Conservation (phyloP, 768 basidiomycete species). For the Collybiopsis luxurians region DNA sequence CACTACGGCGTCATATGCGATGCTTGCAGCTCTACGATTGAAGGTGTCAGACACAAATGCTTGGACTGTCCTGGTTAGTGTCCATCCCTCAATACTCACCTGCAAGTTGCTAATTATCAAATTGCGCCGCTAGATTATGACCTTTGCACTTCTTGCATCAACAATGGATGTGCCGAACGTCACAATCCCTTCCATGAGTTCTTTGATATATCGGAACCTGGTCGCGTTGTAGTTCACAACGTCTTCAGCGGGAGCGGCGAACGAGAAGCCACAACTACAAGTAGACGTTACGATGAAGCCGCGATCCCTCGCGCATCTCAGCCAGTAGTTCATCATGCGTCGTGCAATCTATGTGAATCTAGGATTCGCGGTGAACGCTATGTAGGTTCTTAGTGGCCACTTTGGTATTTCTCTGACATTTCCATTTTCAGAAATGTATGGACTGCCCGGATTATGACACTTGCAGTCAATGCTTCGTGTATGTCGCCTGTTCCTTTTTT, state of each 20-base stretch:
- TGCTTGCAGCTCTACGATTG: slow-evolving; percentile 50
- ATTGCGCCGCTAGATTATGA: slow-evolving; percentile 55
- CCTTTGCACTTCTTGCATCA: slow-evolving; percentile 60
- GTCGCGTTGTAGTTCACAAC: slow-evolving; percentile 62
- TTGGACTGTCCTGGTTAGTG: slow-evolving; percentile 65
- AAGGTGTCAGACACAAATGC: slow-evolving; percentile 78
- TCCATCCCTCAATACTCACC: background rate
- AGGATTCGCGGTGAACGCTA: slow-evolving; percentile 68
- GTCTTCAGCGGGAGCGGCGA: slow-evolving; percentile 44
- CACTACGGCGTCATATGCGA: slow-evolving; percentile 69
- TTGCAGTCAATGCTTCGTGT: slow-evolving; percentile 69
- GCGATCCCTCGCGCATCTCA: slow-evolving; percentile 7
- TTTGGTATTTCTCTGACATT: background rate
- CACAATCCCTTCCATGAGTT: slow-evolving; percentile 72
- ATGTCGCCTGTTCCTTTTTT: slow-evolving; percentile 11
- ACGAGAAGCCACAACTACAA: slow-evolving; percentile 12
- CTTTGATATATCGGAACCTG: slow-evolving; percentile 64
- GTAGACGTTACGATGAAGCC: slow-evolving; percentile 8
- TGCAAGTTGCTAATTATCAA: background rate
- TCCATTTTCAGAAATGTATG: slow-evolving; percentile 63
- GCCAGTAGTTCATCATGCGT: slow-evolving; percentile 55
- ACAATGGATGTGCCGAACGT: slow-evolving; percentile 41
- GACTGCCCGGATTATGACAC: slow-evolving; percentile 84
- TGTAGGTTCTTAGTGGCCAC: slow-evolving; percentile 40
- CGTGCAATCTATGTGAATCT: slow-evolving; percentile 77